These are phyloP conservation scores for Silene vulgaris DNA, from an alignment of 179 eudicot genomes.

Conservation along the genomic window DNA sequence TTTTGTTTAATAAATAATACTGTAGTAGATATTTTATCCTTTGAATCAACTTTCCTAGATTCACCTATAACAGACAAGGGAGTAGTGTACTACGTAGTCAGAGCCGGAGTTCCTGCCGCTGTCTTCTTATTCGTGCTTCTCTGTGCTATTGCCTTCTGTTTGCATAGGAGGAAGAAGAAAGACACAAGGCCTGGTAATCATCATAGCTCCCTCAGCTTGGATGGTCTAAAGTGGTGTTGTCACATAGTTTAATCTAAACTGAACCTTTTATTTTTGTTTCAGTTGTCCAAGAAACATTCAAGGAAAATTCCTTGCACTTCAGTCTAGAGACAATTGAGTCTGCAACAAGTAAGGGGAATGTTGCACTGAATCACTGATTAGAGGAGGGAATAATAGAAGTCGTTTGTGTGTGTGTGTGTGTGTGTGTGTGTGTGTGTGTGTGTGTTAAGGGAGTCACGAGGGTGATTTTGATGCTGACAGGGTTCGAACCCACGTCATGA, in stretches of 20 bases:
- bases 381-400: too few relatives aligned
- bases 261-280: background rate
- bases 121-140: conserved; percentile 14
- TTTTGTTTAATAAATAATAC: too few relatives aligned
- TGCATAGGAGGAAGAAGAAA: conserved; percentile 7
- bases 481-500: too few relatives aligned
- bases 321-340: conserved; percentile 13
- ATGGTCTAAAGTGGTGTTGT: background rate
- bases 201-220: background rate
- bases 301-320: conserved; percentile 5
- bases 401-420: too few relatives aligned
- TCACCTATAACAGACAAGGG: too few relatives aligned
- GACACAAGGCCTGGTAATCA: background rate
- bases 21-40: too few relatives aligned
- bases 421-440: too few relatives aligned
- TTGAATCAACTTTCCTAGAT: too few relatives aligned
- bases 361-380: too few relatives aligned
- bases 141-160: conserved; percentile 6
- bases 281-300: background rate
- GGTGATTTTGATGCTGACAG: conserved; percentile 39
- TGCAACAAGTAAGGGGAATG: conserved; percentile 20
- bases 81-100: conserved; percentile 6
- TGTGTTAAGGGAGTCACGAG: conserved; percentile 5
- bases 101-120: conserved; percentile 19
- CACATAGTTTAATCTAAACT: too few relatives aligned